Evolutionary conservation across 2,329 filamentous ascomycete species (phyloP).

Genomic region (Fusarium sambucinum): DNA sequence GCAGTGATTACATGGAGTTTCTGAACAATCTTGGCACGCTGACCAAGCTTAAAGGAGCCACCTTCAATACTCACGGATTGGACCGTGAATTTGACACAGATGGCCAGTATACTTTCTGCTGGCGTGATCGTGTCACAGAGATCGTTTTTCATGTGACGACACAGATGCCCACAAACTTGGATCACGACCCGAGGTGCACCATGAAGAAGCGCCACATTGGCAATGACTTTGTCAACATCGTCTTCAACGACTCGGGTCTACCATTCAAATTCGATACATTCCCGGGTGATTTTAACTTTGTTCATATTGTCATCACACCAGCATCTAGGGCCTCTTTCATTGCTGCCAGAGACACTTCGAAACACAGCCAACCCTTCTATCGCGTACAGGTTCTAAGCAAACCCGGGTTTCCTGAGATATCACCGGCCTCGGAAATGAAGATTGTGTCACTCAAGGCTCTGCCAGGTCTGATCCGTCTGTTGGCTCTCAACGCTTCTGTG

Average conservation of each 20-base stretch:
- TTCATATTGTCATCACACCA: conserved; percentile 95
- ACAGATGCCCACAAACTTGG: conserved; percentile 92
- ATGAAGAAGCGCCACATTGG: conserved; percentile 96
- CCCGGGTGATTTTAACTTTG: conserved; percentile 94
- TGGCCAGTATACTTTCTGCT: conserved; percentile 90
- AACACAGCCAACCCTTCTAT: conserved; percentile 73
- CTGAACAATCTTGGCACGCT: conserved; percentile 84
- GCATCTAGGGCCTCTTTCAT: conserved; percentile 83
- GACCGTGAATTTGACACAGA: conserved; percentile 83
- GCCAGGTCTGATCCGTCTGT: conserved; percentile 85
- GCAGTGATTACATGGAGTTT: conserved; percentile 88
- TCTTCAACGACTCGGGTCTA: conserved; percentile 96
- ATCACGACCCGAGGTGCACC: conserved; percentile 79
- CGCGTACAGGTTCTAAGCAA: conserved; percentile 90
- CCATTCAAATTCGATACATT: conserved; percentile 93
- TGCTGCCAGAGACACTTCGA: conserved; percentile 64
- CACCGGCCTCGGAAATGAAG: conserved; percentile 88
- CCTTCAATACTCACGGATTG: conserved; percentile 92
- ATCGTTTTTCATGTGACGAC: conserved; percentile 96
- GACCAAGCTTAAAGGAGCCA: conserved; percentile 82
- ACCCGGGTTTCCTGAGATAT: conserved; percentile 90
- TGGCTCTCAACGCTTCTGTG: conserved; percentile 93
- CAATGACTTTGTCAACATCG: conserved; percentile 97
- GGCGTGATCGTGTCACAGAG: conserved; percentile 94
- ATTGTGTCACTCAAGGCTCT: conserved; percentile 86